Evolutionary conservation across 345 rosid genomes (phyloP).

Genomic region (Brassica nigra): DNA sequence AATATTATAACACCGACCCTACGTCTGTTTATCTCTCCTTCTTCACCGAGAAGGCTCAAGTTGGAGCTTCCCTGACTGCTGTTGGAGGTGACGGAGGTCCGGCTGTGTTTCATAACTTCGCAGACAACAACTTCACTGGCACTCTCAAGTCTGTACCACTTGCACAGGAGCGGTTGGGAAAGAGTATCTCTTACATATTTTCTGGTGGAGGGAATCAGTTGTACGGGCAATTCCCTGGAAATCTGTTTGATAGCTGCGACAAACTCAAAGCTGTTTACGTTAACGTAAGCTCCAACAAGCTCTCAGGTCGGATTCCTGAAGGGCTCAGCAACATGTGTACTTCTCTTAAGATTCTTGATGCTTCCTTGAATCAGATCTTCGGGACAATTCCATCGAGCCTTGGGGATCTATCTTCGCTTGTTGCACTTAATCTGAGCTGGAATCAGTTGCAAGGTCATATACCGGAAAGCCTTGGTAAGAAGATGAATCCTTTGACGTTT

Average conservation of each 20-base stretch:
- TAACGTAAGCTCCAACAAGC: slow-evolving; percentile 53
- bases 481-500: slow-evolving; percentile 46
- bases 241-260: slow-evolving; percentile 51
- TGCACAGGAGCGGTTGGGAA: slow-evolving; percentile 57
- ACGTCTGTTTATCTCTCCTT: slow-evolving; percentile 60
- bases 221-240: slow-evolving; percentile 48
- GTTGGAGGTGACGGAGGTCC: slow-evolving; percentile 48
- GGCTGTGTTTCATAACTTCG: slow-evolving; percentile 65
- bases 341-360: slow-evolving; percentile 58
- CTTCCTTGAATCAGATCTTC: slow-evolving; percentile 52
- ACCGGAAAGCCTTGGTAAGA: slow-evolving; percentile 45
- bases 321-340: slow-evolving; percentile 49
- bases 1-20: slow-evolving; percentile 35
- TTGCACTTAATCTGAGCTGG: slow-evolving; percentile 55
- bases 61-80: slow-evolving; percentile 36
- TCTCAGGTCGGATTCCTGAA: slow-evolving; percentile 57
- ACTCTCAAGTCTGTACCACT: slow-evolving; percentile 54
- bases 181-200: slow-evolving; percentile 56
- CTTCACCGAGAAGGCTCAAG: slow-evolving; percentile 51
- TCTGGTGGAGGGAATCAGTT: slow-evolving; percentile 56
- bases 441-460: slow-evolving; percentile 56
- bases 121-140: slow-evolving; percentile 74
- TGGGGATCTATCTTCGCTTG: slow-evolving; percentile 47
- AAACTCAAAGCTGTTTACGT: slow-evolving; percentile 45
- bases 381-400: slow-evolving; percentile 51